Evolutionary conservation across 345 rosid species (phyloP).

Genomic region (Melaleuca alternifolia): DNA sequence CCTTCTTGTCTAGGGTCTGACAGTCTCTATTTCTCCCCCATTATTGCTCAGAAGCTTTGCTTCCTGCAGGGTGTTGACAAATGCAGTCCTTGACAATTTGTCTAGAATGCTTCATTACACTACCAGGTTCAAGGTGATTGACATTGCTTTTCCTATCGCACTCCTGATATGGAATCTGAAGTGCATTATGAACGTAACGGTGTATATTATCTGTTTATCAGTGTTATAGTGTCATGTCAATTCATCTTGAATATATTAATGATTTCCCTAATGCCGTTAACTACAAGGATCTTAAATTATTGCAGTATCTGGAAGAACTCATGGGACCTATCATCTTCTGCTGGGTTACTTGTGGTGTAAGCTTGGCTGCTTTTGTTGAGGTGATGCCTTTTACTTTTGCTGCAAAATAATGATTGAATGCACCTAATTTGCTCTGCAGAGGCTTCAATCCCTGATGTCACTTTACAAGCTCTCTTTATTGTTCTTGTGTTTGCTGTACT

Average conservation of each 20-base stretch:
- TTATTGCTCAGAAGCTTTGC: background rate
- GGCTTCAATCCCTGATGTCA: background rate
- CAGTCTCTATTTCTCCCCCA: background rate
- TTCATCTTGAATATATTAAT: background rate
- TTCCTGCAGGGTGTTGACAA: slow-evolving; percentile 69
- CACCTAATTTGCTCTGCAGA: background rate
- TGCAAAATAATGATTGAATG: background rate
- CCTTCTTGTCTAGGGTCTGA: background rate
- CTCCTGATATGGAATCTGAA: background rate
- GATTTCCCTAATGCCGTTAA: background rate
- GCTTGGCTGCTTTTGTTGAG: slow-evolving; percentile 81
- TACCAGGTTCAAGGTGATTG: slow-evolving; percentile 62
- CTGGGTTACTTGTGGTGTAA: slow-evolving; percentile 88
- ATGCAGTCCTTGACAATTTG: slow-evolving; percentile 50
- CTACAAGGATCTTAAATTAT: background rate
- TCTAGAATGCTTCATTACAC: slow-evolving; percentile 66
- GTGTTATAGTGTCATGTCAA: background rate
- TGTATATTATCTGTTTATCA: background rate
- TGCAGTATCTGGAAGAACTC: slow-evolving; percentile 88
- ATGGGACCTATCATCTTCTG: slow-evolving; percentile 66
- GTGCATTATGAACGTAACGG: background rate
- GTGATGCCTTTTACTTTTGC: slow-evolving; percentile 24
- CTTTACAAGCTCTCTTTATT: background rate
- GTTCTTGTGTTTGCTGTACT: background rate
- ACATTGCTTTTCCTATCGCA: background rate